A percentile compares a stretch with the other conserved stretches of the same genome.
Evolutionary conservation across 768 basidiomycete species (phyloP).

Genomic region (Saitozyma podzolica): DNA sequence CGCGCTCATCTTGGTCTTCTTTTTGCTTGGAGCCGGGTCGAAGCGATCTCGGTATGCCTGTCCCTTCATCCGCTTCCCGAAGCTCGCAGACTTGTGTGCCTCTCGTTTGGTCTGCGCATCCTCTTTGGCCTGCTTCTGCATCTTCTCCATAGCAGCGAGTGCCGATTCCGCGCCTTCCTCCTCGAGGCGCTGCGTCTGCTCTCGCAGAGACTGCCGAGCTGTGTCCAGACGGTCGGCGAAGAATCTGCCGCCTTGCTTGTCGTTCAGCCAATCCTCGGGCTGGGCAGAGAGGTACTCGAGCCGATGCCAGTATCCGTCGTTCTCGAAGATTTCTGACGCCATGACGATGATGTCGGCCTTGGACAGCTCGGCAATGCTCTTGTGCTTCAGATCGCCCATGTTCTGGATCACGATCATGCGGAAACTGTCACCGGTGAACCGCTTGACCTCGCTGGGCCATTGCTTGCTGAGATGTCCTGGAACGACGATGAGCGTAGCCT

Average conservation of each 20-base stretch:
- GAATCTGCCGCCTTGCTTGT: conserved; percentile 70
- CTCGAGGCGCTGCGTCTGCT: conserved; percentile 69
- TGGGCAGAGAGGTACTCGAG: conserved; percentile 43
- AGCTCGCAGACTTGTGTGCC: conserved; percentile 42
- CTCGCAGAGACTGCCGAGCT: conserved; percentile 61
- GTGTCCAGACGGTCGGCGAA: conserved; percentile 80
- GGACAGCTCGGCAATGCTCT: conserved; percentile 71
- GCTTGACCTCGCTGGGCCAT: conserved; percentile 81
- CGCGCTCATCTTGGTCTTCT: conserved; percentile 60
- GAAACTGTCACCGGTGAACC: conserved; percentile 70
- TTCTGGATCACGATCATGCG: conserved; percentile 68
- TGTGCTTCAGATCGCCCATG: conserved; percentile 53
- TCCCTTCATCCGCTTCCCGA: conserved; percentile 44
- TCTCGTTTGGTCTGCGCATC: conserved; percentile 54
- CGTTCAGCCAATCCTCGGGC: conserved; percentile 51
- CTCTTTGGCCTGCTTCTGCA: conserved; percentile 58
- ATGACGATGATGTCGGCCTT: conserved; percentile 84
- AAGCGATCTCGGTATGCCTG: conserved; percentile 41
- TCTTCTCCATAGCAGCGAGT: conserved; percentile 65
- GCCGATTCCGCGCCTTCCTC: conserved; percentile 66
- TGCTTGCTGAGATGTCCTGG: conserved; percentile 87
- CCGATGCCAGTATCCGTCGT: conserved; percentile 59
- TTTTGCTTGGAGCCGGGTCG: conserved; percentile 28
- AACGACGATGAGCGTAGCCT: conserved; percentile 79
- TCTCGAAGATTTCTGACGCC: conserved; percentile 82